Evolutionary conservation across 1,284 basidiomycete species (phyloP).

Genomic region (Boletellus sp.): DNA sequence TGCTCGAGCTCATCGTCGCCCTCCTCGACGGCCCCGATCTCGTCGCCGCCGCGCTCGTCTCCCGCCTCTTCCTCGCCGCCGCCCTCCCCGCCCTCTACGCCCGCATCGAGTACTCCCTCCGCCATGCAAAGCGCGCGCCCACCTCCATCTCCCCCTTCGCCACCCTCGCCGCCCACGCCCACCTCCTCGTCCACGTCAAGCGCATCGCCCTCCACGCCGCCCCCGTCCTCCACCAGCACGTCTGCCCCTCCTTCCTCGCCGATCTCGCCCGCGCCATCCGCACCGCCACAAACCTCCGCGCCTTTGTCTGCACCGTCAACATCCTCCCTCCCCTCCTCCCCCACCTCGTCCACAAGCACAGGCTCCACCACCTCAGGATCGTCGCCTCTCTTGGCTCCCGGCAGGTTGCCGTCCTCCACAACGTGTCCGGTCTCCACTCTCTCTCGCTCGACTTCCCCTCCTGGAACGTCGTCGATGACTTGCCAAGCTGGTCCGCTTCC

Average conservation of each 20-base stretch:
- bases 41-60: conserved; percentile 56
- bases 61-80: conserved; percentile 56
- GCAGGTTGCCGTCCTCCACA: conserved; percentile 44
- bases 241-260: conserved; percentile 47
- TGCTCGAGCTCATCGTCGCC: conserved; percentile 60
- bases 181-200: conserved; percentile 55
- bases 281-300: conserved; percentile 48
- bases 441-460: conserved; percentile 56
- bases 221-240: conserved; percentile 32
- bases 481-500: conserved; percentile 52
- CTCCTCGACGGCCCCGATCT: conserved; percentile 54
- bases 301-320: conserved; percentile 51
- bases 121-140: conserved; percentile 52
- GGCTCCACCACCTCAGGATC: conserved; percentile 48
- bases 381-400: conserved; percentile 46
- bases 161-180: conserved; percentile 47
- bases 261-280: conserved; percentile 48
- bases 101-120: conserved; percentile 48
- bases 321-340: conserved; percentile 48
- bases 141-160: conserved; percentile 58
- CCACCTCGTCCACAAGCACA: conserved; percentile 41
- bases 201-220: conserved; percentile 55
- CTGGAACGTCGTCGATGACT: conserved; percentile 53
- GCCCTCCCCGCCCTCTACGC: conserved; percentile 60
- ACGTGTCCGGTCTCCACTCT: conserved; percentile 39